phyloP scores from a whole-genome alignment of 805 yeast species.

The Middelhovenomyces tepae region DNA sequence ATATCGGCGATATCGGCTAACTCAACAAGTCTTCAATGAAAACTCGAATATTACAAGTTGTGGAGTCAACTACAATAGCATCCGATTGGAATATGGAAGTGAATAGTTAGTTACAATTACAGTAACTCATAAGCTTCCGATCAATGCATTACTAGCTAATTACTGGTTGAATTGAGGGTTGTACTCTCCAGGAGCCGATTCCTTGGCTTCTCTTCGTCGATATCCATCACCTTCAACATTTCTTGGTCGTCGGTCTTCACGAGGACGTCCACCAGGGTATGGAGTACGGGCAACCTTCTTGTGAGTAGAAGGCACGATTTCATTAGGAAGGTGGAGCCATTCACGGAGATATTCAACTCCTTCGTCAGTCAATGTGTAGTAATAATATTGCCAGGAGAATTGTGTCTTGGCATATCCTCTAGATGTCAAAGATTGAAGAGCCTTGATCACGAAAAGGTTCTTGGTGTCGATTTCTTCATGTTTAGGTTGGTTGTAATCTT shows the following conservation, averaged over 20 bases:
- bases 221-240: conserved; percentile 42
- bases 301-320: conserved; percentile 97
- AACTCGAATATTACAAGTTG: no score
- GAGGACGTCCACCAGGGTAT: conserved; percentile 30
- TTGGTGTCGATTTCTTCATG: conserved; percentile 98
- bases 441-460: conserved; percentile 97
- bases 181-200: conserved; percentile 26
- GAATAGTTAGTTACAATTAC: no score
- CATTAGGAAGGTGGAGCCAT: conserved; percentile 97
- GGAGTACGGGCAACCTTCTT: conserved; percentile 89
- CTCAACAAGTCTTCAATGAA: no score
- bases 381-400: conserved; percentile 99
- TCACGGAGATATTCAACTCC: conserved; percentile 98
- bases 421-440: conserved; percentile 97
- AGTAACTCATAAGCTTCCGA: no score
- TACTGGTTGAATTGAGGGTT: conserved; percentile 30
- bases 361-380: conserved; percentile 99
- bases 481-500: conserved; percentile 94
- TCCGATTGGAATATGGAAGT: no score
- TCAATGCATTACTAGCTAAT: no score
- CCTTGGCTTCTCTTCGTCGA: conserved; percentile 54
- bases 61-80: no score
- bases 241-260: conserved; percentile 47
- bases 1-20: no score
- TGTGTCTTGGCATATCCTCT: conserved; percentile 99